A percentile compares a stretch with the other conserved stretches of the same genome.
phyloP scores from a whole-genome alignment of 345 rosid genomes.

The Ceriops decandra region DNA sequence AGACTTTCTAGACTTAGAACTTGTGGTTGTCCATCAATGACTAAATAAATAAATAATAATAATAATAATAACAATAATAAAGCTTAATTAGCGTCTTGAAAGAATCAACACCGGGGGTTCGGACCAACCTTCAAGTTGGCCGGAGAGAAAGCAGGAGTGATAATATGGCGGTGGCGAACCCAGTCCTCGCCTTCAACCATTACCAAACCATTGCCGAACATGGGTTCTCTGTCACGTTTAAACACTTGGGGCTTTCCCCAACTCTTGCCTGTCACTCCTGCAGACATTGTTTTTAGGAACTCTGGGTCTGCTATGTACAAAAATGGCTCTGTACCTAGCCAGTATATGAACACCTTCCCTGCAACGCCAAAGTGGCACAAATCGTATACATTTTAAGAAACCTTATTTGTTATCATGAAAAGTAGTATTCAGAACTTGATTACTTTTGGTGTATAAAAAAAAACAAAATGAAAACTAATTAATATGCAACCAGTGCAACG shows the following conservation, averaged over 20 bases:
- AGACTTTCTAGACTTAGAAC: too few species aligned
- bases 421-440: too few species aligned
- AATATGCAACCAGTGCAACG: too few species aligned
- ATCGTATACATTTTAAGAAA: not conserved
- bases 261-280: slow-evolving; percentile 80
- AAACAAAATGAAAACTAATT: too few species aligned
- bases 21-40: too few species aligned
- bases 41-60: too few species aligned
- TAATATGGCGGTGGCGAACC: slow-evolving; percentile 86
- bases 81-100: too few species aligned
- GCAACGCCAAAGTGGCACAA: slow-evolving; percentile 11
- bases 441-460: too few species aligned
- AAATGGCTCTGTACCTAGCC: slow-evolving; percentile 96
- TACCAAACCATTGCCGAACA: slow-evolving; percentile 81
- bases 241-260: slow-evolving; percentile 93
- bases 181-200: slow-evolving; percentile 94
- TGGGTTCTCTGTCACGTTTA: slow-evolving; percentile 78
- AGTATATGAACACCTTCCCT: slow-evolving; percentile 91
- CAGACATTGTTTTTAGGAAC: slow-evolving; percentile 66
- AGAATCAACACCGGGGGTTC: too few species aligned
- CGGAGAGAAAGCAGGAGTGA: slow-evolving; percentile 81
- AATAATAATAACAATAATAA: too few species aligned
- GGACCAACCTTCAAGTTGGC: slow-evolving; percentile 64
- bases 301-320: slow-evolving; percentile 84
- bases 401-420: too few species aligned